Evolutionary conservation across 768 basidiomycete genomes (phyloP), one percentile per base, ranked within the genome.

Genomic region (Serendipita sp.): DNA sequence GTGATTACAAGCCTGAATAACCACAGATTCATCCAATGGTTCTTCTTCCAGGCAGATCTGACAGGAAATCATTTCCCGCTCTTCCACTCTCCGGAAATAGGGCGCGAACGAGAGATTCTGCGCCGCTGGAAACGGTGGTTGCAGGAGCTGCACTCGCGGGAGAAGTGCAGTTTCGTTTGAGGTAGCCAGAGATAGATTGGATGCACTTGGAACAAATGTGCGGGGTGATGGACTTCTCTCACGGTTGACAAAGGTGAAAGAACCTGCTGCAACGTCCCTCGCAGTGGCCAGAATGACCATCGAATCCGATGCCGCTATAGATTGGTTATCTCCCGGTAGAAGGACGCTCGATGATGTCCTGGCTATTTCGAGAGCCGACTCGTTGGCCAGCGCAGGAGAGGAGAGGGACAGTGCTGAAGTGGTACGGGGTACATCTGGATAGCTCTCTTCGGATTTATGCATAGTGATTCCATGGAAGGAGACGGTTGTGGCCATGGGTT

Each of bases 21-120:
- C 67, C n/a, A 78, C 75, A 16, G 77, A 72, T 42, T 72, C 67
- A 56, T 81, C 77, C 50, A 74, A 72, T 0, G 76, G 73, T 45
- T 74, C 68, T 2, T 74, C 69, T 14, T 86, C 84, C 64, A 80
- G 68, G 69, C 85, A 86, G 34, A 86, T 74, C 11, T 73, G 72
- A 66, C 85, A 86, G 42, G 53, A n/a, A 34, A 58, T 58, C 24
- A 58, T 33, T n/a, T 58, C 53, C 9, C 53, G 53, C 20, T 58
- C 53, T 58, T 58, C 53, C 33, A 58, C 53, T 33, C 53, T n/a
- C 17, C 53, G 3, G 26, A 58, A 58, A 31, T 26, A 58, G n/a
- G 53, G 53, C 11, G 33, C 20, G 9, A 28, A 20, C 5, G 53
- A 58, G 24, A 58, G 22, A 28, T 58, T 58, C 53, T 28, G 53